phyloP scores from a whole-genome alignment of 1,284 basidiomycete species.

The Termitomyces sp. region DNA sequence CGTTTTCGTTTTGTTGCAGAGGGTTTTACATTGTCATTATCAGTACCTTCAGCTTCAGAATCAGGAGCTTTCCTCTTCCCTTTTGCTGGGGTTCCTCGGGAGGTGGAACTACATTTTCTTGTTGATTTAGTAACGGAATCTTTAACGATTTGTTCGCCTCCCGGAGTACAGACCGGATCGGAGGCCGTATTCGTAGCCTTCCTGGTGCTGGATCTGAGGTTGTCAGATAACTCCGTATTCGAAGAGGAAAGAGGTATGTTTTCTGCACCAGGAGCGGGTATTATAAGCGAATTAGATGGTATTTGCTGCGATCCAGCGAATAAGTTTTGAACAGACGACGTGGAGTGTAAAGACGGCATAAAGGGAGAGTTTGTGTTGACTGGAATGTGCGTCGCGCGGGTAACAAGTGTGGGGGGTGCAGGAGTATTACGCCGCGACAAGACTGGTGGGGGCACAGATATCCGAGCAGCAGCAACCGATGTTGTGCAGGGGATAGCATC shows the following conservation, averaged over 20 bases:
- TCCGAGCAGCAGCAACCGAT: neutral
- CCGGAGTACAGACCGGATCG: neutral
- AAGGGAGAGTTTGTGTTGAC: slow-evolving; percentile 1
- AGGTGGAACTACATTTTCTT: neutral
- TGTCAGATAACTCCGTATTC: slow-evolving; percentile 1
- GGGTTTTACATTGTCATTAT: slow-evolving; percentile 11
- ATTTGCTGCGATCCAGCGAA: neutral
- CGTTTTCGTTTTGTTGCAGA: slow-evolving; percentile 16
- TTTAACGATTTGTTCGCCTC: neutral
- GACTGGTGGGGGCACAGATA: neutral
- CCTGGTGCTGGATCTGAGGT: neutral
- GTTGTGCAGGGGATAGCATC: neutral
- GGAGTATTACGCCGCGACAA: slow-evolving; percentile 10
- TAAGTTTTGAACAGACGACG: neutral
- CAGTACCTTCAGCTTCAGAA: slow-evolving; percentile 16
- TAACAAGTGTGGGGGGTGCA: slow-evolving; percentile 8
- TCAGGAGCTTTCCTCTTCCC: slow-evolving; percentile 15
- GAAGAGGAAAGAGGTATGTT: slow-evolving; percentile 3
- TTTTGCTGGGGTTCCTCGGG: slow-evolving; percentile 11
- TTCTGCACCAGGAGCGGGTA: slow-evolving; percentile 8
- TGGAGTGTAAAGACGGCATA: neutral
- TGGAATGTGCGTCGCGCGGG: neutral
- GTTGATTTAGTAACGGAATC: neutral
- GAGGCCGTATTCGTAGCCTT: neutral
- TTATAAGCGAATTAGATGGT: neutral